Evolutionary conservation across 164 flowering plant species (phyloP), one percentile per base, ranked within the genome.

Genomic region (Platanus orientalis): DNA sequence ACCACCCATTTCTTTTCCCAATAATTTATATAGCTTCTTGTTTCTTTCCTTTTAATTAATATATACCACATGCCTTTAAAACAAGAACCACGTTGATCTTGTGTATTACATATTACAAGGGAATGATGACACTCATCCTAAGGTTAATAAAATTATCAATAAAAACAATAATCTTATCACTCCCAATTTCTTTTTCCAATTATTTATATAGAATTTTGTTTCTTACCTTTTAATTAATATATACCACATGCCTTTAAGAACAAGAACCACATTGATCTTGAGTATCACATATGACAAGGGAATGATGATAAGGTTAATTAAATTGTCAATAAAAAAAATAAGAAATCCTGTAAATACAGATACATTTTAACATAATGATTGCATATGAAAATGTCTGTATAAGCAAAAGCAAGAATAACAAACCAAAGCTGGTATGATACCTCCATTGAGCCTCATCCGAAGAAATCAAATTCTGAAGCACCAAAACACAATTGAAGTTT

Each of bases 371-470:
- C 54, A 51, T 0, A 51, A 23, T 10, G 24, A 11, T 23, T 51
- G 23, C 28, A 51, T 23, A 51, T 9, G 27, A 51, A 51, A 7
- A 51, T 27, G 13, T 20, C 28, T 20, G 0, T 24, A 51, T 12
- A 7, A 20, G 12, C 1, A 51, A 0, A 16, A 21, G 27, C 14
- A 14, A 5, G 20, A 19, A 19, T 6, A 13, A 23, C 27, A 53
- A 54, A 71, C 58, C 57, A 65, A 77, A 29, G 64, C 62, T 68
- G 30, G 78, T 56, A 59, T 24, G n/a, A 79, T 79, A 79, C 83
- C 87, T 77, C 72, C 56, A 71, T 39, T 24, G 73, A 65, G 72
- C 77, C 62, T 49, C 76, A 69, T 70, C 69, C 58, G 48, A 73
- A 54, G 73, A 59, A 74, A 57, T 62, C 27, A 69, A 58, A 14